These are phyloP conservation scores for Talaromyces funiculosus DNA, from an alignment of 2,329 filamentous ascomycete species.

Conservation along the genomic window DNA sequence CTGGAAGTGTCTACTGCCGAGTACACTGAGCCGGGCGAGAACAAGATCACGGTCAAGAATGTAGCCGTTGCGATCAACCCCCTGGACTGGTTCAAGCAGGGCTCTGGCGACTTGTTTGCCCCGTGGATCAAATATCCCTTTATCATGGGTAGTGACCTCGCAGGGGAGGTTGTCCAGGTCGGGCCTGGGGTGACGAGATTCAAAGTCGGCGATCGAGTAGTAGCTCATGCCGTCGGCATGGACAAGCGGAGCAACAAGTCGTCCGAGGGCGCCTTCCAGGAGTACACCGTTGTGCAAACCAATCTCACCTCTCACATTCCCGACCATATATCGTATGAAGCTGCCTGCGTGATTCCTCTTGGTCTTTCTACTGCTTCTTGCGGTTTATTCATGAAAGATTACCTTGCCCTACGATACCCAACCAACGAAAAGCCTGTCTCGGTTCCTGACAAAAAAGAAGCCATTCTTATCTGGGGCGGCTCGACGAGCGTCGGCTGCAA, in stretches of 20 bases:
- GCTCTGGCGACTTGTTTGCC: constrained; percentile 10
- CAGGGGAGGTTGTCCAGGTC: background rate
- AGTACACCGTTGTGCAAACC: constrained; percentile 18
- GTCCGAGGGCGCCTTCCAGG: constrained; percentile 23
- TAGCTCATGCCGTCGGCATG: constrained; percentile 10
- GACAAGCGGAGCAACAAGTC: constrained; percentile 13
- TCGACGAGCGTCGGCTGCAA: constrained; percentile 43
- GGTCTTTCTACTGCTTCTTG: constrained; percentile 21
- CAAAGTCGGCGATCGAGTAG: background rate
- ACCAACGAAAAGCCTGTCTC: background rate
- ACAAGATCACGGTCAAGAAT: constrained; percentile 19
- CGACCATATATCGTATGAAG: constrained; percentile 19
- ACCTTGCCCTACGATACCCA: constrained; percentile 16
- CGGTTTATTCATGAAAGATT: constrained; percentile 22
- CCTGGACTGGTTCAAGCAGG: constrained; percentile 32
- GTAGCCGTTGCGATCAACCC: constrained; percentile 22
- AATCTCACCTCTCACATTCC: constrained; percentile 20
- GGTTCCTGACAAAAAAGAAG: background rate
- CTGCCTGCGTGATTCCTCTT: constrained; percentile 24
- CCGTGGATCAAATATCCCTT: constrained; percentile 15
- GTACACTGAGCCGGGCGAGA: constrained; percentile 2
- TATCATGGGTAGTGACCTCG: constrained; percentile 7
- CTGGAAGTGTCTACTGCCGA: constrained; percentile 5
- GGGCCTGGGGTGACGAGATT: background rate
- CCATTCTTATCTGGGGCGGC: constrained; percentile 49